Base-by-base conservation (phyloP, 345 rosid genomes). In the Kernera saxatilis region DNA sequence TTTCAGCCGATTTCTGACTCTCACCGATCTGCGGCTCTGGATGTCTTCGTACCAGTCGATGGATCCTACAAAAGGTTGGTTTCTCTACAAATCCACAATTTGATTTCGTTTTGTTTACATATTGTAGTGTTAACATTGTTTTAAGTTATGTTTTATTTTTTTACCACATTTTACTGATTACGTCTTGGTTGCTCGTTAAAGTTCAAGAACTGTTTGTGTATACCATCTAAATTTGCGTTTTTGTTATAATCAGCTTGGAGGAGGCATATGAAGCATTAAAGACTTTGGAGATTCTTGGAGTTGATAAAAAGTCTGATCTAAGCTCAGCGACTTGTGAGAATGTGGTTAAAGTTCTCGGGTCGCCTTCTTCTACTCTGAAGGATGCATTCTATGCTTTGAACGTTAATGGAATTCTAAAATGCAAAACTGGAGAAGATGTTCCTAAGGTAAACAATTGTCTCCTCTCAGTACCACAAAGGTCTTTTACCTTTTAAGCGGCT, bases 1-100 rank as follows among this genome's bases (percentile, higher is more conserved):
- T 70, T 81, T 48, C 86, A 84, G n/a, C 99, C 98, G 51, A 84
- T 95, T 76, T 90, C 94, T 3, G 92, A 85, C 49, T 69, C 88
- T 75, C 98, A 95, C 79, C 89, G 97, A 83, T 92, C 99, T 25
- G 92, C 88, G n/a, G 98, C 99, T 71, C 23, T 78, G 5, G 96
- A 90, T 70, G 78, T 92, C 75, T 90, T 90, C 74, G 36, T 69
- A 23, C 83, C 85, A 6, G 72, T 40, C 17, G 86, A 84, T 76
- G 92, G 91, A 68, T 91, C 92, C 43, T 86, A 82, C 67, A 68
- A 71, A 36, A 95, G 98, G 99, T 95, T 50, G 0, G 37, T 33
- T 65, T 57, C 11, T 68, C 9, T 35, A 3, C 39, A 37, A 26
- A 12, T 2, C 6, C 12, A 51, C 18, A 61, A 14, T 60, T 32